A percentile compares a stretch with the other conserved stretches of the same genome.
Evolutionary conservation across 2,329 filamentous ascomycete genomes (phyloP).

Genomic region (Rosellinia necatrix): DNA sequence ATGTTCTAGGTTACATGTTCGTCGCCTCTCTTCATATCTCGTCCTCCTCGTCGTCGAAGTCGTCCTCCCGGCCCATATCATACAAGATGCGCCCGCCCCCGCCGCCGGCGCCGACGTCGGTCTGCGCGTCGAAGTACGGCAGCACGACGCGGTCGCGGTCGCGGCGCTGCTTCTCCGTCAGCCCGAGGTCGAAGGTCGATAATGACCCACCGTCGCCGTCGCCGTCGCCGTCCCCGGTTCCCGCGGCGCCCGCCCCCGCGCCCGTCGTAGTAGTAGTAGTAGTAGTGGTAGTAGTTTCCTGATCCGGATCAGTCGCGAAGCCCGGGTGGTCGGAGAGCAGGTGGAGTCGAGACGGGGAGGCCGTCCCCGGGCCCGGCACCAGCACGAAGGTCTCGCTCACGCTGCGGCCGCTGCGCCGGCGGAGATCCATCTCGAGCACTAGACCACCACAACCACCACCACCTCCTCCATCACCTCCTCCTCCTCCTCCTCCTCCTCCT

Average conservation of each 20-base stretch:
- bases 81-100: conserved; percentile 94
- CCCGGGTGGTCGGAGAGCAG: conserved; percentile 78
- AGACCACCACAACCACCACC: conserved; percentile 57
- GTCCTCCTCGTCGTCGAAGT: conserved; percentile 85
- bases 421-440: conserved; percentile 83
- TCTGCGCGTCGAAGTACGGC: conserved; percentile 97
- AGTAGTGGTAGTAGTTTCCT: no score
- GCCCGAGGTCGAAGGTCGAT: conserved; percentile 81
- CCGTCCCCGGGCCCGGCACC: conserved; percentile 33
- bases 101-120: conserved; percentile 74
- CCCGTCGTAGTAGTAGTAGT: no score
- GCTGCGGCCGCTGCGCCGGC: conserved; percentile 78
- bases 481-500: no score
- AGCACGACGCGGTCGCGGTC: conserved; percentile 89
- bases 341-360: conserved; percentile 46
- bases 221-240: conserved; percentile 47
- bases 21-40: conserved; percentile 35
- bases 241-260: conserved; percentile 16
- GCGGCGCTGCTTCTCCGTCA: conserved; percentile 88
- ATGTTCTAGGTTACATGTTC: conserved; percentile 23
- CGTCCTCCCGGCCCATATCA: conserved; percentile 94
- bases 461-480: no score
- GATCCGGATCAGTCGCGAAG: conserved; percentile 65
- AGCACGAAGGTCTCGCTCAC: conserved; percentile 71
- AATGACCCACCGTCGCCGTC: conserved; percentile 58